Conservation (phyloP, 169 alveolate species). For the Eimeria brunetti region DNA sequence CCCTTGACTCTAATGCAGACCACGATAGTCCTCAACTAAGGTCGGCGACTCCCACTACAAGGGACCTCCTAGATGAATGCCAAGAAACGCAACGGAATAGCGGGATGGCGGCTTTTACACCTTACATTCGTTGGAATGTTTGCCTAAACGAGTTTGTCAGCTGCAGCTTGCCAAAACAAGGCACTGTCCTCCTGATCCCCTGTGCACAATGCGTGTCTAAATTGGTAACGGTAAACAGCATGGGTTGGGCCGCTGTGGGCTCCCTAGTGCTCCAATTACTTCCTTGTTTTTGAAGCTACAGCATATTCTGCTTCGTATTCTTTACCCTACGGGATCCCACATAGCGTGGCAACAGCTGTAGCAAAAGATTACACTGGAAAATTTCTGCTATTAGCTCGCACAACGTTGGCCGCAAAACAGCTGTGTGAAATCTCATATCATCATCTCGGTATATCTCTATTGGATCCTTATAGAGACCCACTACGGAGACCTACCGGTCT, state of each 20-base stretch:
- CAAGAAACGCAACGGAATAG: no score
- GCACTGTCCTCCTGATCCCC: background rate
- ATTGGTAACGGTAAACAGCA: background rate
- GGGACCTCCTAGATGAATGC: background rate
- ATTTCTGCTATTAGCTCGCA: no score
- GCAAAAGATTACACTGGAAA: background rate
- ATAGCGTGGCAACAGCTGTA: background rate
- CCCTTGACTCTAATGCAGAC: background rate
- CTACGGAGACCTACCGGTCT: background rate
- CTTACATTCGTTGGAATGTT: background rate
- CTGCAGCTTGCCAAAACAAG: background rate
- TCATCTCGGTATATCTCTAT: no score
- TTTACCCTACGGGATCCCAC: background rate
- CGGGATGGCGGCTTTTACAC: background rate
- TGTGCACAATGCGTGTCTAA: background rate
- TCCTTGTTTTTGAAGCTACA: background rate
- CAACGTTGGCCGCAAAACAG: background rate
- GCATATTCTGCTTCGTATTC: background rate
- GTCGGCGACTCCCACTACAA: background rate
- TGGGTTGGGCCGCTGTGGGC: background rate
- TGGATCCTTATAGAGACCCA: background rate
- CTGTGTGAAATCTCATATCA: background rate
- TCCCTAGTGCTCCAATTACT: background rate
- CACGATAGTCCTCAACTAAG: background rate
- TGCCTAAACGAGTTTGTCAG: background rate